Evolutionary conservation across 768 basidiomycete genomes (phyloP).

Genomic region (Auriculariales sp.): DNA sequence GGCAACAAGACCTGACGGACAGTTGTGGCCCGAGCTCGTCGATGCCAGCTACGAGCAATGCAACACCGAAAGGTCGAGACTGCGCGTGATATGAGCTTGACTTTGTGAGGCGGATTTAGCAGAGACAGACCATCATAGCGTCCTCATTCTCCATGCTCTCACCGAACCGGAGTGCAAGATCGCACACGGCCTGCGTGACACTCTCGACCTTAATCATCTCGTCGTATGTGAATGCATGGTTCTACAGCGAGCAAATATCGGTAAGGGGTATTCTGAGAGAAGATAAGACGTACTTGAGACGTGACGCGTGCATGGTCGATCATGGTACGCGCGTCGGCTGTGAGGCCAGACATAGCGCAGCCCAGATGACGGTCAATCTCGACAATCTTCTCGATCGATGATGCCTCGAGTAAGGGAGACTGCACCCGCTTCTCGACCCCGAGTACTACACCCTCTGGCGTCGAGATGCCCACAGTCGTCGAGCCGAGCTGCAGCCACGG

Average conservation of each 20-base stretch:
- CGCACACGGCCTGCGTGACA: conserved; percentile 94
- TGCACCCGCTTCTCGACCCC: conserved; percentile 98
- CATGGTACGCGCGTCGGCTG: conserved; percentile 97
- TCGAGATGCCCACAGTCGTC: conserved; percentile 91
- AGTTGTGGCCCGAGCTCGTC: conserved; percentile 93
- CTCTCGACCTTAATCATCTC: conserved; percentile 96
- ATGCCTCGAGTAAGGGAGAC: conserved; percentile 87
- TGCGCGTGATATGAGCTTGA: conserved; percentile 7
- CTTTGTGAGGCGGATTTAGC: neutral
- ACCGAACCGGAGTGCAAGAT: conserved; percentile 90
- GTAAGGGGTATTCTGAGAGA: neutral
- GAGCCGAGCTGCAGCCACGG: conserved; percentile 65
- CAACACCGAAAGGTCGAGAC: conserved; percentile 97
- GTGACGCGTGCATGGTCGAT: conserved; percentile 99
- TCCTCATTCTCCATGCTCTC: conserved; percentile 99
- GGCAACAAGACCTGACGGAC: conserved; percentile 30
- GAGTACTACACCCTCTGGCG: conserved; percentile 79
- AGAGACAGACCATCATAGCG: conserved; percentile 68
- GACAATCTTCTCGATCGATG: conserved; percentile 99
- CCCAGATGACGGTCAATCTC: conserved; percentile 95
- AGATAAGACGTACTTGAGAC: conserved; percentile 18
- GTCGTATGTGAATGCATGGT: conserved; percentile 93
- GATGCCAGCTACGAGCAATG: conserved; percentile 90
- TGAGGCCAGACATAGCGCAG: conserved; percentile 94
- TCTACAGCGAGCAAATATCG: conserved; percentile 28